Conservation (phyloP, 345 rosid genomes). For the Psidium friedrichsthalianum region DNA sequence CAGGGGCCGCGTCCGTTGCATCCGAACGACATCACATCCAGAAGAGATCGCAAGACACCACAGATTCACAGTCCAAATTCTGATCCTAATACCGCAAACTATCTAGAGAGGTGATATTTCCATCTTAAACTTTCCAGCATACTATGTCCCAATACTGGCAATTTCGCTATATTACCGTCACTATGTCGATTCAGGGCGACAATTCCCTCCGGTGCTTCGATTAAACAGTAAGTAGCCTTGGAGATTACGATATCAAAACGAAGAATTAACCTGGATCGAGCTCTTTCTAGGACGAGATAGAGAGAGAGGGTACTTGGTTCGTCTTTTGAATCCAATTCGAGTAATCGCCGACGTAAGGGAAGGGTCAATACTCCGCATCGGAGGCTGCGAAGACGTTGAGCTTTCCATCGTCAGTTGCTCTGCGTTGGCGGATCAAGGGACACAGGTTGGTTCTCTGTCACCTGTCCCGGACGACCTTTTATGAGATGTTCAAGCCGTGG, state of each 20-base stretch:
- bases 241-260: not conserved
- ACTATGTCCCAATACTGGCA: not conserved
- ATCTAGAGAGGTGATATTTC: not conserved
- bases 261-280: not conserved
- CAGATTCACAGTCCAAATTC: not conserved
- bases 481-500: no score
- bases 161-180: not conserved
- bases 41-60: not conserved
- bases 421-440: no score
- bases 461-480: no score
- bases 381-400: no score
- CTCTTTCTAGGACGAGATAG: not conserved
- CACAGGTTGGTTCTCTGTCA: no score
- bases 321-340: no score
- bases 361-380: no score
- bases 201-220: not conserved
- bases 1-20: no score
- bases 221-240: not conserved
- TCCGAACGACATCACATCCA: not conserved
- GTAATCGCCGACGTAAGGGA: no score
- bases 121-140: not conserved
- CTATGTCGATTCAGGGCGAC: not conserved
- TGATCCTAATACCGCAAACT: not conserved
- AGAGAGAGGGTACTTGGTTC: no score
- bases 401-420: no score